These are phyloP conservation scores for Colletotrichum plurivorum DNA, from an alignment of 2,329 filamentous ascomycete species.

Conservation along the genomic window DNA sequence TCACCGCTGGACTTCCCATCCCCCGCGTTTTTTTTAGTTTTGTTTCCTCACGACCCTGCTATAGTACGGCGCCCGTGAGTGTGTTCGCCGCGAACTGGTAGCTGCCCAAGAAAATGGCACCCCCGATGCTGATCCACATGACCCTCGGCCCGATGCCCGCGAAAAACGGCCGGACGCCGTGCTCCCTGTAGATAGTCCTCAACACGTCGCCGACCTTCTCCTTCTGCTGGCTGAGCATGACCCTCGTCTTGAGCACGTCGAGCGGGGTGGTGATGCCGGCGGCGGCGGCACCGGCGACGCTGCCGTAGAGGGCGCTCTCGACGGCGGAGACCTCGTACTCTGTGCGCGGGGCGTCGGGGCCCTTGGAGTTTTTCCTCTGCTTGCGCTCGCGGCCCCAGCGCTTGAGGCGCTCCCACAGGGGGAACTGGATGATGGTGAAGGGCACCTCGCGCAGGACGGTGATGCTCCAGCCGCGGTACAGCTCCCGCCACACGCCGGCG, in stretches of 20 bases:
- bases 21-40: too few relatives aligned
- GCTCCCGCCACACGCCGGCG: slow-evolving; percentile 78
- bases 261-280: slow-evolving; percentile 92
- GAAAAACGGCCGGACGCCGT: slow-evolving; percentile 79
- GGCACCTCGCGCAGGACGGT: slow-evolving; percentile 97
- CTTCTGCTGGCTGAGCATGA: slow-evolving; percentile 87
- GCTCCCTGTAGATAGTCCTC: slow-evolving; percentile 72
- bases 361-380: slow-evolving; percentile 28
- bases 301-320: slow-evolving; percentile 90
- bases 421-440: slow-evolving; percentile 97
- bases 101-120: slow-evolving; percentile 93
- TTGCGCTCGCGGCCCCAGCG: slow-evolving; percentile 68
- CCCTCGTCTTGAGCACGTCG: slow-evolving; percentile 95
- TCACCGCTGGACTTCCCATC: neutral
- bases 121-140: slow-evolving; percentile 95
- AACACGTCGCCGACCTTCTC: slow-evolving; percentile 73
- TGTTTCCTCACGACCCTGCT: neutral
- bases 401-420: slow-evolving; percentile 96
- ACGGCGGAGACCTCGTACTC: slow-evolving; percentile 71
- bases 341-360: slow-evolving; percentile 20
- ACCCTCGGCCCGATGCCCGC: slow-evolving; percentile 85
- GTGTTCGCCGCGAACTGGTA: slow-evolving; percentile 92
- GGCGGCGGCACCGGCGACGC: slow-evolving; percentile 85
- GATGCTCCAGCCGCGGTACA: slow-evolving; percentile 93
- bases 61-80: slow-evolving; percentile 61